Evolutionary conservation across 2,329 filamentous ascomycete genomes (phyloP), one percentile per base, ranked within the genome.

Genomic region (Talaromyces islandicus): DNA sequence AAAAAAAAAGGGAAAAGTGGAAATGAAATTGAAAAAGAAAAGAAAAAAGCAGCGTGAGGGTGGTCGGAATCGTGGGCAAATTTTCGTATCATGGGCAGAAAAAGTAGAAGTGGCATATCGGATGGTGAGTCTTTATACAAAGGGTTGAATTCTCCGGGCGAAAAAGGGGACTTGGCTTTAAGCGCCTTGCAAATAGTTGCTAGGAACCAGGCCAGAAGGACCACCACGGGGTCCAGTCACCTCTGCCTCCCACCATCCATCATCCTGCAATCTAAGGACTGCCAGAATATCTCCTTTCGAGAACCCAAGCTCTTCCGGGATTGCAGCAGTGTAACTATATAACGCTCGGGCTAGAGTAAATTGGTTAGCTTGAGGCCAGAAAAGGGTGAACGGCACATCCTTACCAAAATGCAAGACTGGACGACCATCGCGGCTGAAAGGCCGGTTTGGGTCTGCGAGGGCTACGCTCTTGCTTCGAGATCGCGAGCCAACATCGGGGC

Each of bases 191-290:
- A 88, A 71, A 68, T 88, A 88, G 72, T 88, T 88, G 65, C 84
- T 87, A 2, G 86, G 86, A 56, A 88, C 86, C 66, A 88, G 75
- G 25, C 86, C 86, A 17, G 81, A 73, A 59, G 68, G 72, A 43
- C 69, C 65, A n/a, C 71, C 65, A n/a, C 71, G 73, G 46, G 77
- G 73, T 9, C 80, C 80, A 52, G 92, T 90, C 46, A 97, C 85
- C 74, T 97, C 93, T 12, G 95, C 95, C 78, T 99, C 94, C 94
- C 95, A 99, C 94, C 94, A 99, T 21, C 94, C 94, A 71, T 99
- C 94, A 72, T 99, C 94, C 76, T 99, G 94, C 69, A 96, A 86
- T 62, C 92, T 84, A 53, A 97, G 80, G 14, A 99, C 87, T 2
- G 93, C 91, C 14, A 99, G 81, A 61, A 93, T 86, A 71, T 99